phyloP scores from a whole-genome alignment of 2,329 filamentous ascomycete species.

The Pseudocercospora pini-densiflorae region DNA sequence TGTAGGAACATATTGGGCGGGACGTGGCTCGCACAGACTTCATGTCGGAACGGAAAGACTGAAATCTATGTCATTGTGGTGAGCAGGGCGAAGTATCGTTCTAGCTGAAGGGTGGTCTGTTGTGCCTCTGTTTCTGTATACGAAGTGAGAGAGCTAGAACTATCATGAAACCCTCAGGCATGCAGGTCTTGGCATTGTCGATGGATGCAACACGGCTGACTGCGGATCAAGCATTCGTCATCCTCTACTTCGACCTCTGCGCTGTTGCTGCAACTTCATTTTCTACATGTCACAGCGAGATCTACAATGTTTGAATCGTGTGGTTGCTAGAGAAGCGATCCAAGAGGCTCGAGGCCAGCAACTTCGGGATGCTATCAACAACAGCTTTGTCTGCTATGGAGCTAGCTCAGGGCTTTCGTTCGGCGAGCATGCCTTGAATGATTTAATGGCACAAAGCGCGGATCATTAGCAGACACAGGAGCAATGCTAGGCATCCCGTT shows the following conservation, averaged over 20 bases:
- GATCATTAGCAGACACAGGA: background rate
- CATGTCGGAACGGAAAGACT: conserved; percentile 19
- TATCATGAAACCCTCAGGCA: background rate
- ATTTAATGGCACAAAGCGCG: background rate
- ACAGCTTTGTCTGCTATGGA: too few species aligned
- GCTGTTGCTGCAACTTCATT: background rate
- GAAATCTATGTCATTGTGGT: conserved; percentile 11
- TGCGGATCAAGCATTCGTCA: conserved; percentile 8
- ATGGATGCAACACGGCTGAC: background rate
- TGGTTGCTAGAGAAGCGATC: background rate
- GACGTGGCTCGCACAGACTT: conserved; percentile 14
- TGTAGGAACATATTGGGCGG: conserved; percentile 63
- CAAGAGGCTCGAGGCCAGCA: background rate
- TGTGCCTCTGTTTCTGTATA: background rate
- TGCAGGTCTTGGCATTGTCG: conserved; percentile 2
- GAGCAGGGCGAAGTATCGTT: background rate
- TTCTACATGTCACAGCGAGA: background rate
- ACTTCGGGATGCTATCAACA: background rate
- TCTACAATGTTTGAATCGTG: background rate
- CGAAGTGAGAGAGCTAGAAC: background rate
- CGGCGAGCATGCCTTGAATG: background rate
- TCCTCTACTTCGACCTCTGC: background rate
- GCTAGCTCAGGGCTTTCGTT: background rate
- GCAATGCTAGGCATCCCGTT: background rate
- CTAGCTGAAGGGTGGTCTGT: background rate